Percentiles rank a stretch among this genome's conserved stretches.
phyloP scores from a whole-genome alignment of 2,329 filamentous ascomycete species.

The Cladosporium sp. region DNA sequence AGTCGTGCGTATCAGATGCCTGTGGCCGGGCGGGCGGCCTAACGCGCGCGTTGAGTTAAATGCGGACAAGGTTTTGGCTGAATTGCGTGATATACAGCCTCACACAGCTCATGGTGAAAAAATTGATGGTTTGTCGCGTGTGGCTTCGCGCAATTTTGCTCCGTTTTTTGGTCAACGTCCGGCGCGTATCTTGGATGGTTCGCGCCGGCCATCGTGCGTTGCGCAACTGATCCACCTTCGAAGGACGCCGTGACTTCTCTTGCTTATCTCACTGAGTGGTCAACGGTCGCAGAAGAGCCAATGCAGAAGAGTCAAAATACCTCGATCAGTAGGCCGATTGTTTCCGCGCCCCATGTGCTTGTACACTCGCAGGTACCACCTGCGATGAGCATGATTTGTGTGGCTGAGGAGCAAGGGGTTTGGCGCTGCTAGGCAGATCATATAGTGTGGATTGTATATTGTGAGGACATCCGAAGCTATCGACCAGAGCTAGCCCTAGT shows the following conservation, averaged over 20 bases:
- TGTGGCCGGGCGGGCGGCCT: neutral
- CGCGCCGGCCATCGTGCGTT: neutral
- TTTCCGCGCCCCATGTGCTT: neutral
- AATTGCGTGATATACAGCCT: neutral
- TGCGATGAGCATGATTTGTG: neutral
- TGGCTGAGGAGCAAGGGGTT: neutral
- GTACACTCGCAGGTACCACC: neutral
- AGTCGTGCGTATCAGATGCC: neutral
- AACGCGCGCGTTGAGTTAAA: slow-evolving; percentile 3
- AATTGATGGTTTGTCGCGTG: neutral
- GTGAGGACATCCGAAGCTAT: neutral
- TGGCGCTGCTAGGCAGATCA: neutral
- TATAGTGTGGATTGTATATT: neutral
- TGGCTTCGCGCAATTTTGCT: neutral
- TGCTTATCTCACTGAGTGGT: neutral
- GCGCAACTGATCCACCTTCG: neutral
- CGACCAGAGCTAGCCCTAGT: neutral
- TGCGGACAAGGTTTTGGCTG: neutral
- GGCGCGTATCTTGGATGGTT: neutral
- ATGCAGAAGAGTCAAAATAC: neutral
- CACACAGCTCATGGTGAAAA: neutral
- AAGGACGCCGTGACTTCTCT: neutral
- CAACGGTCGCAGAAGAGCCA: neutral
- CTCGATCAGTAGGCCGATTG: neutral
- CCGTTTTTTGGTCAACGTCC: neutral